These are phyloP conservation scores for Podila minutissima DNA, from an alignment of 192 early-diverging fungal genomes.

Conservation along the genomic window DNA sequence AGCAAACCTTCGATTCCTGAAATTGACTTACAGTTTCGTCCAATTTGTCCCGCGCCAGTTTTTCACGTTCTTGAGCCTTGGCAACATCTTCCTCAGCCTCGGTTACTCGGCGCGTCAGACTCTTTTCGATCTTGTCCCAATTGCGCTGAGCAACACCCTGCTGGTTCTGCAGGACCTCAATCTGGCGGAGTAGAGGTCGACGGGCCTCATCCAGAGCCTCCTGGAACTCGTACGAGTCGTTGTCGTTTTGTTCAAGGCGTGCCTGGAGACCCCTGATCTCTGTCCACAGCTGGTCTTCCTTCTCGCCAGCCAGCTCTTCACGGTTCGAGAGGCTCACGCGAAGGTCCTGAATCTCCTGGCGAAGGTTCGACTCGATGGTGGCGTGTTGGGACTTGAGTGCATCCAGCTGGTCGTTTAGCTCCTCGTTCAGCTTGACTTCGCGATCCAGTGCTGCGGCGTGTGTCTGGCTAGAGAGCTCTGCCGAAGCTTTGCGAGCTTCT, in stretches of 20 bases:
- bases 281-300: slow-evolving; percentile 54
- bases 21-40: slow-evolving; percentile 24
- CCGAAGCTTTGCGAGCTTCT: slow-evolving; percentile 38
- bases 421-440: slow-evolving; percentile 57
- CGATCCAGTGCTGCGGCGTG: slow-evolving; percentile 58
- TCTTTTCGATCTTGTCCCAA: slow-evolving; percentile 57
- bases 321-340: slow-evolving; percentile 52
- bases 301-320: slow-evolving; percentile 53
- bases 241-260: slow-evolving; percentile 53
- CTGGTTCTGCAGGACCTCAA: slow-evolving; percentile 58
- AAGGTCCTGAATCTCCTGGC: slow-evolving; percentile 54
- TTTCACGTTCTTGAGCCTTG: slow-evolving; percentile 35
- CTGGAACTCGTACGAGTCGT: slow-evolving; percentile 49
- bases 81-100: slow-evolving; percentile 31
- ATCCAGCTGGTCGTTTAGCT: slow-evolving; percentile 42
- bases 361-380: slow-evolving; percentile 24
- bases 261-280: slow-evolving; percentile 51
- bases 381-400: slow-evolving; percentile 42
- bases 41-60: slow-evolving; percentile 14
- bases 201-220: slow-evolving; percentile 55
- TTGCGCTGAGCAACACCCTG: slow-evolving; percentile 45
- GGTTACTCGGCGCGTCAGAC: slow-evolving; percentile 22
- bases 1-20: too few species aligned
- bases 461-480: slow-evolving; percentile 31
- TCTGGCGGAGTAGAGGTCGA: slow-evolving; percentile 54